These are phyloP conservation scores for Solanum sparsipilum DNA, from an alignment of 257 asterid genomes.

Conservation along the genomic window DNA sequence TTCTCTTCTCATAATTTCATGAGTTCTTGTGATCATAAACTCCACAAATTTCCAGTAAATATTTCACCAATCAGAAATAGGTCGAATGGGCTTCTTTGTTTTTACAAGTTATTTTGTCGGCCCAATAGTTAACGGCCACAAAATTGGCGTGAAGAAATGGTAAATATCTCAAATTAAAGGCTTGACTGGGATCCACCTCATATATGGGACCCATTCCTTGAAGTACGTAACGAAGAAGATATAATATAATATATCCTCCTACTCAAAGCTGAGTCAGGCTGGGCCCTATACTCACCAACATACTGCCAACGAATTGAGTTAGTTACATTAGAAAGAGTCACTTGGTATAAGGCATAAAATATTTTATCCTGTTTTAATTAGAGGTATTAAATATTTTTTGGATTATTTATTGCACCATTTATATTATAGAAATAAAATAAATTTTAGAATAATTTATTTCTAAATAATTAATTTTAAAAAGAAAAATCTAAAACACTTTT, in stretches of 20 bases:
- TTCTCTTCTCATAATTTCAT: too few relatives aligned
- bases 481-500: fast-evolving
- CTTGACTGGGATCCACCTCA: background rate
- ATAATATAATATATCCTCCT: too few relatives aligned
- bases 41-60: background rate
- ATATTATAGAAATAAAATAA: too few relatives aligned
- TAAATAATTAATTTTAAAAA: too few relatives aligned
- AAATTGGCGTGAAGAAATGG: background rate
- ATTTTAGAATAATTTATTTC: fast-evolving
- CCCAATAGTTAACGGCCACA: background rate
- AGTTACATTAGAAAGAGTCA: background rate
- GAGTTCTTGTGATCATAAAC: background rate
- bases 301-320: background rate
- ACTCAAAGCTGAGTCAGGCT: background rate
- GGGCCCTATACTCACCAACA: background rate
- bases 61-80: too few relatives aligned
- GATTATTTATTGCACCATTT: too few relatives aligned
- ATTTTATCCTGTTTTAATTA: too few relatives aligned
- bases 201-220: background rate
- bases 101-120: background rate
- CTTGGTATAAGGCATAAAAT: too few relatives aligned
- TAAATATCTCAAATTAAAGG: background rate
- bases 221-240: background rate
- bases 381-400: too few relatives aligned
- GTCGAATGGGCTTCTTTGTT: background rate